phyloP scores from a whole-genome alignment of 805 yeast genomes.

The Metschnikowia hibisci region DNA sequence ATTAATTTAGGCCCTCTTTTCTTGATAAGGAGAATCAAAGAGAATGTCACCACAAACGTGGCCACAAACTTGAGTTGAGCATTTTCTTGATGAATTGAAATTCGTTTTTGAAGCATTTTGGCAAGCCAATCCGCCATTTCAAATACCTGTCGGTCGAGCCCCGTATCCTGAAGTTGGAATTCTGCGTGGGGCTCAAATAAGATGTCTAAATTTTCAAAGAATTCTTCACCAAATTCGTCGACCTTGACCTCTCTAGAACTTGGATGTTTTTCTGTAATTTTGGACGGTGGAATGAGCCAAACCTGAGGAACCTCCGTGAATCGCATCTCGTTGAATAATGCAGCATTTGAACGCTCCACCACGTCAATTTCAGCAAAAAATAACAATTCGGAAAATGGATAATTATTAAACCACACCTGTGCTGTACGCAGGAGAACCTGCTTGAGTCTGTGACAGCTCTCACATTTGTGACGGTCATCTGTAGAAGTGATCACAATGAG shows the following conservation, averaged over 20 bases:
- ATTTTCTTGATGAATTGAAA: constrained; percentile 40
- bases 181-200: constrained; percentile 29
- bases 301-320: constrained; percentile 58
- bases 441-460: constrained; percentile 43
- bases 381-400: constrained; percentile 37
- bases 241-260: constrained; percentile 14
- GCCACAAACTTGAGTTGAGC: constrained; percentile 39
- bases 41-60: constrained; percentile 46
- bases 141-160: constrained; percentile 34
- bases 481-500: constrained; percentile 53
- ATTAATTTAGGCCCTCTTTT: constrained; percentile 38
- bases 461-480: constrained; percentile 41
- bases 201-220: constrained; percentile 17
- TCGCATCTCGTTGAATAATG: constrained; percentile 37
- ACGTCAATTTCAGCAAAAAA: constrained; percentile 53
- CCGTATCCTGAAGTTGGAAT: constrained; percentile 36
- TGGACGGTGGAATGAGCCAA: constrained; percentile 60
- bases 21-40: constrained; percentile 44
- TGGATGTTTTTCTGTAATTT: constrained; percentile 14
- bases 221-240: constrained; percentile 21
- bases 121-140: constrained; percentile 55
- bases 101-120: constrained; percentile 39
- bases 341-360: constrained; percentile 34
- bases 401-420: constrained; percentile 40
- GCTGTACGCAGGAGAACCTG: constrained; percentile 41